Conservation (phyloP, 2,329 filamentous ascomycete genomes). For the Parastagonospora nodorum region DNA sequence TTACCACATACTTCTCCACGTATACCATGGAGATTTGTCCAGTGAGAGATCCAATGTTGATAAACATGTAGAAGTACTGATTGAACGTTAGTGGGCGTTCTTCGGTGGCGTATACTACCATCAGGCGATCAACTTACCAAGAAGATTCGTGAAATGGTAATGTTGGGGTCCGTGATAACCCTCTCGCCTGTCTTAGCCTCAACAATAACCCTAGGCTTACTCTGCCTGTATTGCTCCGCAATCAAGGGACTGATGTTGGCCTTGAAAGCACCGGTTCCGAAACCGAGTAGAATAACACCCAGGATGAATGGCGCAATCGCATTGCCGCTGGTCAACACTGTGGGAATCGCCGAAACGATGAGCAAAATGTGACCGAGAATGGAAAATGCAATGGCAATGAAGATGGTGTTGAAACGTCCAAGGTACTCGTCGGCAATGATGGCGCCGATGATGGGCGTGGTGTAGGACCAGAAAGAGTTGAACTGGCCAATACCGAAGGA, state of each 20-base stretch:
- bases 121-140: constrained; percentile 4
- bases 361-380: constrained; percentile 61
- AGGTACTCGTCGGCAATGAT: constrained; percentile 64
- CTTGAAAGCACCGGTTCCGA: constrained; percentile 56
- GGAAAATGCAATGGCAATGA: constrained; percentile 53
- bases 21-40: constrained; percentile 75
- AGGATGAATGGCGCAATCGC: constrained; percentile 58
- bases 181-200: constrained; percentile 63
- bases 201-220: constrained; percentile 62
- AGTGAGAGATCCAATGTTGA: constrained; percentile 66
- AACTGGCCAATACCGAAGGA: constrained; percentile 2
- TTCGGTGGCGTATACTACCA: neutral
- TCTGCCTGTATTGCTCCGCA: constrained; percentile 70
- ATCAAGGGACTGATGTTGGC: constrained; percentile 64
- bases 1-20: constrained; percentile 69
- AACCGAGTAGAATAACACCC: constrained; percentile 54
- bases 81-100: neutral
- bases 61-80: constrained; percentile 56
- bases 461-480: constrained; percentile 13
- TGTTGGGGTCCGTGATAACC: constrained; percentile 71
- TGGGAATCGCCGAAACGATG: constrained; percentile 59
- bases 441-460: constrained; percentile 55
- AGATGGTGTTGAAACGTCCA: constrained; percentile 67
- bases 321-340: constrained; percentile 48
- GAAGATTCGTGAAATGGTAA: constrained; percentile 70